Percentiles rank a stretch among this genome's conserved stretches.
phyloP scores from a whole-genome alignment of 2,329 filamentous ascomycete species.

The Stromatinia cepivora region DNA sequence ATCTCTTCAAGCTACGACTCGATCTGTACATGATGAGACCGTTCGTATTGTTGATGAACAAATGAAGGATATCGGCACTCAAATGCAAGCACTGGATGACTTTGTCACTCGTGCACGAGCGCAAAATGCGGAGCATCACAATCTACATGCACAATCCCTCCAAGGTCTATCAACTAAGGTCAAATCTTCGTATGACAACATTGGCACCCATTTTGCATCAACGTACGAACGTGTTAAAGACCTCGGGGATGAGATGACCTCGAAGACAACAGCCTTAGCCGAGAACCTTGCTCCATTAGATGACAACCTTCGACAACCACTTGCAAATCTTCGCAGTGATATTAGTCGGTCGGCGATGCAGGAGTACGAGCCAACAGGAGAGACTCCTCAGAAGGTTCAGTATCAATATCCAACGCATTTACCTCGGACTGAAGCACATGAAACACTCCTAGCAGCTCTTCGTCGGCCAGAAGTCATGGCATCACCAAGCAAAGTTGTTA shows the following conservation, averaged over 20 bases:
- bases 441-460: constrained; percentile 54
- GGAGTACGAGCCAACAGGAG: constrained; percentile 82
- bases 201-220: constrained; percentile 68
- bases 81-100: constrained; percentile 87
- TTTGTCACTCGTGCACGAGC: constrained; percentile 80
- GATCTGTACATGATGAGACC: constrained; percentile 87
- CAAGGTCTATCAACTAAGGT: constrained; percentile 65
- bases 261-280: constrained; percentile 58
- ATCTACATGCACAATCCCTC: constrained; percentile 67
- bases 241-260: constrained; percentile 67
- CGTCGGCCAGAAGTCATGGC: constrained; percentile 40
- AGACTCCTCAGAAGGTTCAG: constrained; percentile 76
- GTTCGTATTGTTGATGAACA: constrained; percentile 88
- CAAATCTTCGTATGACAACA: constrained; percentile 69
- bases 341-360: constrained; percentile 64
- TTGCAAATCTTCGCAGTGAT: constrained; percentile 69
- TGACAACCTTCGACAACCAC: constrained; percentile 64
- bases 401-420: constrained; percentile 81
- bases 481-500: constrained; percentile 39
- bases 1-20: constrained; percentile 80
- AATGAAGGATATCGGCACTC: constrained; percentile 79
- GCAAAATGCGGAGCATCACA: constrained; percentile 77
- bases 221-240: constrained; percentile 67
- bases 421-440: constrained; percentile 70
- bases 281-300: constrained; percentile 62